These are phyloP conservation scores for Starmera dryadoides DNA, from an alignment of 805 yeast genomes.

Conservation along the genomic window DNA sequence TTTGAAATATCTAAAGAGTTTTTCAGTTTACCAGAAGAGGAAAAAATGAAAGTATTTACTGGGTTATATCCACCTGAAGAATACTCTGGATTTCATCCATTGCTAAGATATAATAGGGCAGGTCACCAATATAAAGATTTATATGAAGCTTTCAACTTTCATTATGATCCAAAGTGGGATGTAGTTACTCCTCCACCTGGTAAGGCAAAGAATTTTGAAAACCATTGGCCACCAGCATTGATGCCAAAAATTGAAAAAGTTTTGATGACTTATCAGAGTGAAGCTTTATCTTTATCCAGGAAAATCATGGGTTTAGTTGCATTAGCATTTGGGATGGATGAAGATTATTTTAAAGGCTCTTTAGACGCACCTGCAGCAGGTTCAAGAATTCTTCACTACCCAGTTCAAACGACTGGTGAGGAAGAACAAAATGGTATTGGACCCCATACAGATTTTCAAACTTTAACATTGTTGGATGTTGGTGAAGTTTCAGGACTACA, in stretches of 20 bases:
- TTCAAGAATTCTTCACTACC: conserved; percentile 27
- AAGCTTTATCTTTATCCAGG: conserved; percentile 18
- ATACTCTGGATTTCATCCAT: conserved; percentile 18
- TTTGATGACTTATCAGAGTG: conserved; percentile 16
- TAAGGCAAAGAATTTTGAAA: conserved; percentile 15
- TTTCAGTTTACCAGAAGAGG: conserved; percentile 18
- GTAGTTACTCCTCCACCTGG: conserved; percentile 10
- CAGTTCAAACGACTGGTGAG: conserved; percentile 19
- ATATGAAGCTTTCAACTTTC: conserved; percentile 27
- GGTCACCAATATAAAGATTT: conserved; percentile 19
- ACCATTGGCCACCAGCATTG: conserved; percentile 21
- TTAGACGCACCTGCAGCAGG: conserved; percentile 22
- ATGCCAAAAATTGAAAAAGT: conserved; percentile 17
- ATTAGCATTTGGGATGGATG: conserved; percentile 22
- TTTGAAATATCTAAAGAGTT: conserved; percentile 18
- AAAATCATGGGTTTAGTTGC: conserved; percentile 21
- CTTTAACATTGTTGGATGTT: conserved; percentile 27
- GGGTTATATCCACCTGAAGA: conserved; percentile 15
- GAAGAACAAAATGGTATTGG: conserved; percentile 29
- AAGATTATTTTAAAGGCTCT: conserved; percentile 18
- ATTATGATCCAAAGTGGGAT: conserved; percentile 19
- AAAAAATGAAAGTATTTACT: conserved; percentile 21
- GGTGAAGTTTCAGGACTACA: conserved; percentile 31
- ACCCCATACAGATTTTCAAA: conserved; percentile 32
- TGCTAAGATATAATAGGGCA: conserved; percentile 14